Conservation (phyloP, 73 alveolate species). For the Symbiodinium pilosum region DNA sequence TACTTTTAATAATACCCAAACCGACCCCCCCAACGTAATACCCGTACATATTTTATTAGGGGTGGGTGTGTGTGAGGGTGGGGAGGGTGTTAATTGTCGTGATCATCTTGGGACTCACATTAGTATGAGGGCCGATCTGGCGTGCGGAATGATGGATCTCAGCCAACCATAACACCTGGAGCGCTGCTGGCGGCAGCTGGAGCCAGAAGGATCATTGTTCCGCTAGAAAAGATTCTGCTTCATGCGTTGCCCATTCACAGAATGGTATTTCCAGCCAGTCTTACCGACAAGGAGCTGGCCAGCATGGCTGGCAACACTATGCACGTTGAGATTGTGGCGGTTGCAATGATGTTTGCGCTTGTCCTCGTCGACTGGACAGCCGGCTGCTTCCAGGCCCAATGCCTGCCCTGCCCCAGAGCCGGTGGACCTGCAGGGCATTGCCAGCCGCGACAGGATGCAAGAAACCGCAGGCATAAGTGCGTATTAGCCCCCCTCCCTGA, state of each 20-base stretch:
- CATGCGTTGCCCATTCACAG: slow-evolving; percentile 6
- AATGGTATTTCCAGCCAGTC: not conserved
- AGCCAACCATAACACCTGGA: slow-evolving; percentile 37
- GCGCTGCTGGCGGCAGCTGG: not conserved
- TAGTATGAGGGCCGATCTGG: too few relatives aligned
- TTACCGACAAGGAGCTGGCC: not conserved
- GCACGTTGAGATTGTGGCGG: slow-evolving; percentile 3
- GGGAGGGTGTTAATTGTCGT: too few relatives aligned
- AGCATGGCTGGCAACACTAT: slow-evolving; percentile 1
- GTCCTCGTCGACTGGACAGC: not conserved
- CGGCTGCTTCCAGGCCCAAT: not conserved
- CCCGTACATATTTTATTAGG: too few relatives aligned
- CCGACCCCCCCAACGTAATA: too few relatives aligned
- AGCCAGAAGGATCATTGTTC: not conserved
- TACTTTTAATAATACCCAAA: too few relatives aligned
- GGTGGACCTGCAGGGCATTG: too few relatives aligned
- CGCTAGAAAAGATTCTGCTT: not conserved
- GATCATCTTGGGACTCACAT: too few relatives aligned
- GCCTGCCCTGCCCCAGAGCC: not conserved
- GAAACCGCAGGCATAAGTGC: too few relatives aligned
- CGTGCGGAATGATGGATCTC: not conserved
- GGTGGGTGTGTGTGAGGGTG: too few relatives aligned
- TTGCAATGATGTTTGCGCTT: not conserved
- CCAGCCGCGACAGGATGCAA: too few relatives aligned
- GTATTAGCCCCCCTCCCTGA: too few relatives aligned